Conservation (phyloP, 305 asterid species). For the Coffea humblotiana region DNA sequence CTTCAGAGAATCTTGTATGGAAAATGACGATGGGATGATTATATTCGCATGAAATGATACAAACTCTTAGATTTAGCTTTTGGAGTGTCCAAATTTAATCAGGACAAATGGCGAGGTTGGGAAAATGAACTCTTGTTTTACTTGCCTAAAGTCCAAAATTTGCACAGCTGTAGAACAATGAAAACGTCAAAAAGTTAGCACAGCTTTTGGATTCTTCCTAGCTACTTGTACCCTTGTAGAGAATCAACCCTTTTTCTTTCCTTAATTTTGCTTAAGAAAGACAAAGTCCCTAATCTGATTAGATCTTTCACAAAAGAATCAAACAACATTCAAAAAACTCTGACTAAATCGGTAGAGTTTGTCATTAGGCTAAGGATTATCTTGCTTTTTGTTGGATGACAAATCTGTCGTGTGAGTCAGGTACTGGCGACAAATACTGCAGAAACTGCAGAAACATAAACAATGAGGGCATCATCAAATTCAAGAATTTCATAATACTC, state of each 20-base stretch:
- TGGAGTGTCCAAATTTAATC: background rate
- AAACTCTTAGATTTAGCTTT: background rate
- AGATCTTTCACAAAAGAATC: background rate
- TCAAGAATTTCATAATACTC: background rate
- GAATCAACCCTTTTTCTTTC: conserved; percentile 2
- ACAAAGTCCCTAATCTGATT: conserved; percentile 3
- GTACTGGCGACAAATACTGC: background rate
- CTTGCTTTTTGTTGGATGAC: background rate
- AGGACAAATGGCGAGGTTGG: background rate
- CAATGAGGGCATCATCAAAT: background rate
- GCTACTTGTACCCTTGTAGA: background rate
- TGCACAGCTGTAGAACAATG: conserved; percentile 13
- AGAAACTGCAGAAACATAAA: background rate
- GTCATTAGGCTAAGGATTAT: background rate
- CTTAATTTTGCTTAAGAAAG: background rate
- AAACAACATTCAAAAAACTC: background rate
- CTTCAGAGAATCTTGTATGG: background rate
- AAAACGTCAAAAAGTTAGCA: background rate
- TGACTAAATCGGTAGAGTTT: background rate
- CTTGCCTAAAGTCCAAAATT: conserved; percentile 15
- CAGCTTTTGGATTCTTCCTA: conserved; percentile 9
- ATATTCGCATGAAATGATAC: background rate
- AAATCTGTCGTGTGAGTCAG: background rate
- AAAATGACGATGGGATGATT: background rate
- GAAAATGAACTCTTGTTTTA: background rate